phyloP scores from a whole-genome alignment of 169 alveolate species.

The Haemoproteus tartakovskyi region DNA sequence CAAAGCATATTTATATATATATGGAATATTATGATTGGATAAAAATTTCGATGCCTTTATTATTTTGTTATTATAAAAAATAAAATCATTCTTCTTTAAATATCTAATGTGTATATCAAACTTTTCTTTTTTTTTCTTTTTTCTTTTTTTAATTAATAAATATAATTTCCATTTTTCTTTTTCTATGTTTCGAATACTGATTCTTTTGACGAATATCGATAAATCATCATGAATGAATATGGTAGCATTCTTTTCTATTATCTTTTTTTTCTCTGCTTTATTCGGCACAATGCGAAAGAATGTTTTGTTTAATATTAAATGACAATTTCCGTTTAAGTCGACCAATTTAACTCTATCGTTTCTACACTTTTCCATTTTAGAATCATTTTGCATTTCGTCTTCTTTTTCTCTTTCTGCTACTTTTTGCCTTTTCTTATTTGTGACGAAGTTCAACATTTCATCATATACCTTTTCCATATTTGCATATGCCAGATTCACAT shows the following conservation, averaged over 20 bases:
- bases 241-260: constrained; percentile 11
- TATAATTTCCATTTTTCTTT: background rate
- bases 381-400: no score
- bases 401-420: no score
- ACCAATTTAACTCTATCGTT: no score
- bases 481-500: background rate
- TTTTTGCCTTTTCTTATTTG: no score
- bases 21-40: constrained; percentile 20
- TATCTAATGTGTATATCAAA: constrained; percentile 43
- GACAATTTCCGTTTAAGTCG: no score
- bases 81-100: constrained; percentile 17
- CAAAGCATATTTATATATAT: constrained; percentile 14
- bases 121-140: constrained; percentile 48
- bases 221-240: constrained; percentile 7
- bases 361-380: no score
- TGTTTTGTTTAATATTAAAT: no score
- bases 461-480: constrained; percentile 6
- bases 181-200: constrained; percentile 2
- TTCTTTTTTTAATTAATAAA: constrained; percentile 27
- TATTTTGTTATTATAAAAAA: constrained; percentile 6
- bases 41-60: constrained; percentile 37
- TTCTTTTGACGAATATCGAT: constrained; percentile 14
- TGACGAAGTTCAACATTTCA: background rate
- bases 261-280: background rate
- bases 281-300: background rate